Evolutionary conservation across 2,329 filamentous ascomycete species (phyloP).

Genomic region (Xylariaceae sp.): DNA sequence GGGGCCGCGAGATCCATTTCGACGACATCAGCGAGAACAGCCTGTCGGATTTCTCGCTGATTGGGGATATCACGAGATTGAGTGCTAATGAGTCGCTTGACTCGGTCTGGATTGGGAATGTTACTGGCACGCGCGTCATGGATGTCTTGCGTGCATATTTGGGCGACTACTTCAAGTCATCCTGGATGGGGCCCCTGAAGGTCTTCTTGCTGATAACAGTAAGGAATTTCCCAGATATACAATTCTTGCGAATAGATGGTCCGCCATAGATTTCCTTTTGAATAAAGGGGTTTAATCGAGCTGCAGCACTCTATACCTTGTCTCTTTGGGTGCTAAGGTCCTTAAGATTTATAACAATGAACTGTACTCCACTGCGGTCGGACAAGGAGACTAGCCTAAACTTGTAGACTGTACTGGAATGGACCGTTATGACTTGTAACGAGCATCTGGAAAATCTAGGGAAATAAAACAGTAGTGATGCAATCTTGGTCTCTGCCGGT

Average conservation of each 20-base stretch:
- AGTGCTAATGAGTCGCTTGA: conserved; percentile 10
- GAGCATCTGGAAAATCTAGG: no score
- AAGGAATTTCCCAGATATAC: conserved; percentile 10
- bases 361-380: no score
- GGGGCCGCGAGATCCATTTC: conserved; percentile 11
- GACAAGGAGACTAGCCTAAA: no score
- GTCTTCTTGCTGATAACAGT: conserved; percentile 10
- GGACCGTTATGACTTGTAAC: no score
- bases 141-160: conserved; percentile 13
- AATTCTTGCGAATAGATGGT: conserved; percentile 10
- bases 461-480: no score
- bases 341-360: no score
- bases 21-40: conserved; percentile 9
- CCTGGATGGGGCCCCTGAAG: conserved; percentile 9
- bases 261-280: no score
- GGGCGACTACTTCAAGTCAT: conserved; percentile 8
- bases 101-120: conserved; percentile 7
- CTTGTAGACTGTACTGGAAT: no score
- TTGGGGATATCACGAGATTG: conserved; percentile 13
- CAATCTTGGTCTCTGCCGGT: no score
- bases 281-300: no score
- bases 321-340: no score
- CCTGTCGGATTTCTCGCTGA: conserved; percentile 15
- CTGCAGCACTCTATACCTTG: no score
- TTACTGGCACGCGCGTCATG: conserved; percentile 8